Conservation (phyloP, 768 basidiomycete species). For the Mycena polygramma region DNA sequence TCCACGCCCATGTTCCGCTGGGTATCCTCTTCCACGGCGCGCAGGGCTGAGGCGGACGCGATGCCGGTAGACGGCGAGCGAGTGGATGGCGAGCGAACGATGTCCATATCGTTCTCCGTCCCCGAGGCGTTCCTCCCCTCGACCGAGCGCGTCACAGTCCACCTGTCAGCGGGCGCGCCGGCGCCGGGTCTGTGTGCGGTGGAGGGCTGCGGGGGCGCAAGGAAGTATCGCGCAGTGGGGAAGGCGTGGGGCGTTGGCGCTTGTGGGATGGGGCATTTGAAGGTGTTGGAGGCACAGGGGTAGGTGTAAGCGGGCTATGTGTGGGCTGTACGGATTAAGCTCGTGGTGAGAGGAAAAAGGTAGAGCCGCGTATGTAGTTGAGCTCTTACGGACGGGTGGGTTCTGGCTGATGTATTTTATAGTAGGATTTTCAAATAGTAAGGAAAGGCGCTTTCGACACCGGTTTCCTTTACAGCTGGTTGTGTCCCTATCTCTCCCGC, state of each 20-base stretch:
- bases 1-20: constrained; percentile 60
- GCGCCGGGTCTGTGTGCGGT: constrained; percentile 53
- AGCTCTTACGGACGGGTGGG: no score
- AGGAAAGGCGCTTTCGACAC: no score
- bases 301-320: not conserved
- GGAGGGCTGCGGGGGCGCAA: constrained; percentile 51
- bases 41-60: constrained; percentile 16
- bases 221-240: constrained; percentile 62
- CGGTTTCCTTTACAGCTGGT: no score
- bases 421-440: no score
- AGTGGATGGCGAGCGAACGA: not conserved
- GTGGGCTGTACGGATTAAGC: no score
- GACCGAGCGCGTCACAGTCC: not conserved
- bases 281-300: constrained; percentile 48
- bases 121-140: constrained; percentile 30
- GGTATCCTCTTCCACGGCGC: constrained; percentile 57
- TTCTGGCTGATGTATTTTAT: no score
- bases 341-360: no score
- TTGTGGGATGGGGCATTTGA: constrained; percentile 64
- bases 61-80: constrained; percentile 3
- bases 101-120: constrained; percentile 27
- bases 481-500: no score
- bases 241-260: constrained; percentile 58
- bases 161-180: constrained; percentile 30
- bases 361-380: no score